These are phyloP conservation scores for Musa beccarii DNA, from an alignment of 176 grass and related monocot genomes.

Conservation along the genomic window DNA sequence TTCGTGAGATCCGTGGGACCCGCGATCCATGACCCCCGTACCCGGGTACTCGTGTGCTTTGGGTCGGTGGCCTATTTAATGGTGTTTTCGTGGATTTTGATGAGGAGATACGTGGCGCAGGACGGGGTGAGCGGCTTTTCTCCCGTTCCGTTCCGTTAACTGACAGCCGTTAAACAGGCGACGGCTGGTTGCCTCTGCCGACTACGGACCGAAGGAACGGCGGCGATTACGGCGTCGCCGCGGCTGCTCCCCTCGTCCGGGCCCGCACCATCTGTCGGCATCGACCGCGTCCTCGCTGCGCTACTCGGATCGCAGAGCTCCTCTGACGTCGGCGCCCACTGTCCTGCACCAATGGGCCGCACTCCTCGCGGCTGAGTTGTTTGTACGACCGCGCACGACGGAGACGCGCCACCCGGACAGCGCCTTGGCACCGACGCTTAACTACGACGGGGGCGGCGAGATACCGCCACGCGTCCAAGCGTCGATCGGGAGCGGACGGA, in stretches of 20 bases:
- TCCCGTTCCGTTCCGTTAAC: not conserved
- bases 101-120: not conserved
- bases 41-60: too few species aligned
- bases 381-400: not conserved
- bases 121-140: not conserved
- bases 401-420: not conserved
- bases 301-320: constrained; percentile 1
- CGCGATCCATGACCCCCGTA: too few species aligned
- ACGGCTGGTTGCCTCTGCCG: not conserved
- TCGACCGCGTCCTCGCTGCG: constrained; percentile 21
- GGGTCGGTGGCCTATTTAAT: not conserved
- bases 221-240: not conserved
- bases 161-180: not conserved
- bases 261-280: constrained; percentile 5
- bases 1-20: not conserved
- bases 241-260: not conserved
- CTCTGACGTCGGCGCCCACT: not conserved
- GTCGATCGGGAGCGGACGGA: not conserved
- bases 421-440: constrained; percentile 1
- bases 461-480: not conserved
- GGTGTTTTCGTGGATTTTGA: not conserved
- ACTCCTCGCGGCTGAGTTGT: not conserved
- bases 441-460: not conserved
- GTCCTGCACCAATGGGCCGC: not conserved
- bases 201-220: not conserved